Evolutionary conservation across 768 basidiomycete species (phyloP).

Genomic region (Amyloporia xantha): DNA sequence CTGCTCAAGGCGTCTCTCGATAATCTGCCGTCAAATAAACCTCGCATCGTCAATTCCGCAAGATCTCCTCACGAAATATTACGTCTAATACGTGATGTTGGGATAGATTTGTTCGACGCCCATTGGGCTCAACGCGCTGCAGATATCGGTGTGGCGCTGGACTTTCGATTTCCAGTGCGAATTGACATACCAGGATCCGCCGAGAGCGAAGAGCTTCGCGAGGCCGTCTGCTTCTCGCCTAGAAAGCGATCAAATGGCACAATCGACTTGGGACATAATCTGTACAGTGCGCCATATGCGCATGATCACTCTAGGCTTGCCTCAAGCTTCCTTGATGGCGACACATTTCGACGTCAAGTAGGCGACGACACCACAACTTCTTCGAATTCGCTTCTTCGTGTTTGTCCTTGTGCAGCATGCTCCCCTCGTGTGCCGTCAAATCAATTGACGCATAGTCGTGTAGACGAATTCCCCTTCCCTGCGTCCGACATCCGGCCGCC

Average conservation of each 20-base stretch:
- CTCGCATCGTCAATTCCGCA: conserved; percentile 50
- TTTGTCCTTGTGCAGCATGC: conserved; percentile 54
- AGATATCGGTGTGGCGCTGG: conserved; percentile 65
- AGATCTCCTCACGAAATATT: conserved; percentile 74
- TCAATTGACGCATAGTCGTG: conserved; percentile 38
- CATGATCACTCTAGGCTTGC: conserved; percentile 56
- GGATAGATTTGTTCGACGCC: conserved; percentile 72
- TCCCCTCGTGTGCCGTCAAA: conserved; percentile 34
- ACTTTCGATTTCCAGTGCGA: conserved; percentile 70
- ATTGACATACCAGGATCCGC: too few species aligned
- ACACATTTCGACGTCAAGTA: conserved; percentile 5
- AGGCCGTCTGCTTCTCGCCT: conserved; percentile 4
- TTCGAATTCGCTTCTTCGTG: not conserved
- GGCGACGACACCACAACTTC: not conserved
- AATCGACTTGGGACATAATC: conserved; percentile 60
- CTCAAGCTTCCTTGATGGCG: conserved; percentile 30
- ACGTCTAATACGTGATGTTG: conserved; percentile 51
- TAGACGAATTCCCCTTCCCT: conserved; percentile 19
- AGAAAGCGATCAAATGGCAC: conserved; percentile 19
- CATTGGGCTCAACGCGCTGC: conserved; percentile 67
- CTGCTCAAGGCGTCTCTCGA: conserved; percentile 57
- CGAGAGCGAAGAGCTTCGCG: not conserved
- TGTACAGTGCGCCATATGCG: conserved; percentile 54
- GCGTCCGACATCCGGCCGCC: conserved; percentile 26
- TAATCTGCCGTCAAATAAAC: conserved; percentile 47